These are phyloP conservation scores for Globisporangium viniferum DNA, from an alignment of 352 stramenopile genomes.

Conservation along the genomic window DNA sequence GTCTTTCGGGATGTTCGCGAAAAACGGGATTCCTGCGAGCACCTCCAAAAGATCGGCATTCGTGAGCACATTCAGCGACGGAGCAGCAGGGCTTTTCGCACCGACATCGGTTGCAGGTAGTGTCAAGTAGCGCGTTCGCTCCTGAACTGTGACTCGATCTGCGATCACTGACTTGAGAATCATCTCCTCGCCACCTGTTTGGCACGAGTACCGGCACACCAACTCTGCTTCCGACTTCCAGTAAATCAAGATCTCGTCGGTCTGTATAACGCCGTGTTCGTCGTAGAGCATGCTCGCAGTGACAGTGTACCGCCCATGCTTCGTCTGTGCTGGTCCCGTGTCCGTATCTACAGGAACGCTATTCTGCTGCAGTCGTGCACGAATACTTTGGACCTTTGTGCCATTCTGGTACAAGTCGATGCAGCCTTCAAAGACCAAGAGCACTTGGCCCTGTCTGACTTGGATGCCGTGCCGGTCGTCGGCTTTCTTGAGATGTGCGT, in stretches of 20 bases:
- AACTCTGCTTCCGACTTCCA: slow-evolving; percentile 58
- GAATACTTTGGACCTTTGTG: slow-evolving; percentile 38
- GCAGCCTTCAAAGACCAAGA: slow-evolving; percentile 54
- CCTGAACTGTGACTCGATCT: slow-evolving; percentile 39
- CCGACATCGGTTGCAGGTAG: slow-evolving; percentile 37
- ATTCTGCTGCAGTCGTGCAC: slow-evolving; percentile 23
- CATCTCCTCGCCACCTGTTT: slow-evolving; percentile 55
- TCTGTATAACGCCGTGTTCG: slow-evolving; percentile 28
- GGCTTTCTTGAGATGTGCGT: slow-evolving; percentile 44
- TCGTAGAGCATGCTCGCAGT: slow-evolving; percentile 22
- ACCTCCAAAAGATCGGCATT: slow-evolving; percentile 68
- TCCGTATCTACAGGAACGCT: neutral
- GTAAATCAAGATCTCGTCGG: slow-evolving; percentile 57
- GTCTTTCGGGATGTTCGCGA: slow-evolving; percentile 52
- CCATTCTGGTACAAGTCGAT: slow-evolving; percentile 48
- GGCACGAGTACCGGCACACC: slow-evolving; percentile 61
- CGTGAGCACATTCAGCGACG: slow-evolving; percentile 59
- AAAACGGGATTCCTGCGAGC: slow-evolving; percentile 67
- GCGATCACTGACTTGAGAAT: slow-evolving; percentile 59
- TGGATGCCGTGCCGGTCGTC: slow-evolving; percentile 34
- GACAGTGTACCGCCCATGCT: slow-evolving; percentile 15
- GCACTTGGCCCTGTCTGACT: slow-evolving; percentile 29
- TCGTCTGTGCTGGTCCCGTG: slow-evolving; percentile 17
- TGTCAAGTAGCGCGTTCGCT: slow-evolving; percentile 38
- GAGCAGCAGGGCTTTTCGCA: slow-evolving; percentile 15